Percentiles rank a stretch among this genome's conserved stretches.
These are phyloP conservation scores for Verticillium longisporum DNA, from an alignment of 2,329 filamentous ascomycete species.

Conservation along the genomic window DNA sequence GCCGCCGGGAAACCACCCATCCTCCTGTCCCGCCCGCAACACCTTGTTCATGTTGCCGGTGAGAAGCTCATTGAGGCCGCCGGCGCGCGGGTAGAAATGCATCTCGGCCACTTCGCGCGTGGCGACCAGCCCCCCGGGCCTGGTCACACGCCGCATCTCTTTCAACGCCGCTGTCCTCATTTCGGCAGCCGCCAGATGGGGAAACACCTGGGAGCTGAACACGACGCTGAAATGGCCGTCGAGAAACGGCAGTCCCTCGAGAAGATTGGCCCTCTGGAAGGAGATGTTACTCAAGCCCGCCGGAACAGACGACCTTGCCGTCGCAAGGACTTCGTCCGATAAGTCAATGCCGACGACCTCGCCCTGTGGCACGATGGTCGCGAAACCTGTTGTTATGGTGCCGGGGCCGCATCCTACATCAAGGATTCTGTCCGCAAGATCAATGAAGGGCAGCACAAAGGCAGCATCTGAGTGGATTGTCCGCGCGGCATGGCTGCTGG, in stretches of 20 bases:
- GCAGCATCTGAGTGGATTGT: conserved; percentile 35
- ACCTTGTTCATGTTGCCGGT: conserved; percentile 13
- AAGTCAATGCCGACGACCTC: conserved; percentile 31
- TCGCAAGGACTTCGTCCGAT: conserved; percentile 20
- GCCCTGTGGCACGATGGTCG: conserved; percentile 30
- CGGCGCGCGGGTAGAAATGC: conserved; percentile 23
- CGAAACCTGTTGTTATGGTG: conserved; percentile 37
- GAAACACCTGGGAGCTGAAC: conserved; percentile 34
- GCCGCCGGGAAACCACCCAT: conserved; percentile 6
- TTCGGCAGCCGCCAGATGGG: conserved; percentile 27
- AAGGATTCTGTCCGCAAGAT: conserved; percentile 29
- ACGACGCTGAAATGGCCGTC: conserved; percentile 35
- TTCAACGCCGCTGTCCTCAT: conserved; percentile 20
- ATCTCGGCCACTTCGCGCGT: conserved; percentile 20
- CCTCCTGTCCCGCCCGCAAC: conserved; percentile 7
- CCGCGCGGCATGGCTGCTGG: conserved; percentile 29
- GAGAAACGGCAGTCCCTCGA: conserved; percentile 27
- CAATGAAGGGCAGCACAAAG: conserved; percentile 34
- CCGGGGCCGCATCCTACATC: conserved; percentile 43
- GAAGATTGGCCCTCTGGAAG: conserved; percentile 26
- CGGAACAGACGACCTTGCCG: conserved; percentile 17
- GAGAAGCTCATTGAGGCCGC: conserved; percentile 22
- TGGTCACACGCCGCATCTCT: conserved; percentile 36
- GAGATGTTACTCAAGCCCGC: conserved; percentile 15
- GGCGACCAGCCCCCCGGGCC: conserved; percentile 32